These are phyloP conservation scores for Metahyphopichia silvanorum DNA, from an alignment of 805 yeast species.

Conservation along the genomic window DNA sequence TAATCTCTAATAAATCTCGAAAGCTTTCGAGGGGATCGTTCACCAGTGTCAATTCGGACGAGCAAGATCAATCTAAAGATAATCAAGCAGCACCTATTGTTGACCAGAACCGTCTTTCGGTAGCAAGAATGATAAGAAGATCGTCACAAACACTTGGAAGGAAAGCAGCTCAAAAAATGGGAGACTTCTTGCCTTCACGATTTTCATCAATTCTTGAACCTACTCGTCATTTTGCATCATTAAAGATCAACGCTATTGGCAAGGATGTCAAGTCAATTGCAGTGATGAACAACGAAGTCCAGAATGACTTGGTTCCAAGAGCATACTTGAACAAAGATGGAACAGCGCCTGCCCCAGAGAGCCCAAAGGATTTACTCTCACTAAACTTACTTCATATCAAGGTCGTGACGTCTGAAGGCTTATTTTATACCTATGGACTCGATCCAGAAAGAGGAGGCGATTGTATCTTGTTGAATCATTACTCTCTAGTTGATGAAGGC, in stretches of 20 bases:
- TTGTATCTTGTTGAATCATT: slow-evolving; percentile 75
- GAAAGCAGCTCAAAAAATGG: slow-evolving; percentile 83
- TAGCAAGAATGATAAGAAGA: slow-evolving; percentile 70
- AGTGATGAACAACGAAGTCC: slow-evolving; percentile 39
- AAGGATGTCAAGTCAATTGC: slow-evolving; percentile 42
- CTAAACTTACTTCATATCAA: slow-evolving; percentile 45
- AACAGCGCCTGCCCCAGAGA: slow-evolving; percentile 4
- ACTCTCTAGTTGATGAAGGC: slow-evolving; percentile 43
- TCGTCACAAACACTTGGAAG: slow-evolving; percentile 77
- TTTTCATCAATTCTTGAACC: slow-evolving; percentile 85
- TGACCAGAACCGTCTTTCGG: slow-evolving; percentile 67
- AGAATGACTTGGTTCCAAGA: slow-evolving; percentile 28
- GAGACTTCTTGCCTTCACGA: slow-evolving; percentile 78
- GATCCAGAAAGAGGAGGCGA: slow-evolving; percentile 93
- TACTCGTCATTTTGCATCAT: slow-evolving; percentile 84
- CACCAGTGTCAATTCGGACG: slow-evolving; percentile 29
- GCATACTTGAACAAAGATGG: slow-evolving; percentile 20
- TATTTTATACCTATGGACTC: slow-evolving; percentile 73
- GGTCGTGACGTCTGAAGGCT: slow-evolving; percentile 81
- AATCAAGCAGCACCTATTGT: slow-evolving; percentile 57
- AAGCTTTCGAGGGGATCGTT: slow-evolving; percentile 37
- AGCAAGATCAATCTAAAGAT: slow-evolving; percentile 17
- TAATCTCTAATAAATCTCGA: slow-evolving; percentile 26
- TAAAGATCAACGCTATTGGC: slow-evolving; percentile 53
- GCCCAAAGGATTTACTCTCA: slow-evolving; percentile 20